Evolutionary conservation across 2,329 filamentous ascomycete genomes (phyloP), one percentile per base, ranked within the genome.

Genomic region (Hymenoscyphus fructigenus): DNA sequence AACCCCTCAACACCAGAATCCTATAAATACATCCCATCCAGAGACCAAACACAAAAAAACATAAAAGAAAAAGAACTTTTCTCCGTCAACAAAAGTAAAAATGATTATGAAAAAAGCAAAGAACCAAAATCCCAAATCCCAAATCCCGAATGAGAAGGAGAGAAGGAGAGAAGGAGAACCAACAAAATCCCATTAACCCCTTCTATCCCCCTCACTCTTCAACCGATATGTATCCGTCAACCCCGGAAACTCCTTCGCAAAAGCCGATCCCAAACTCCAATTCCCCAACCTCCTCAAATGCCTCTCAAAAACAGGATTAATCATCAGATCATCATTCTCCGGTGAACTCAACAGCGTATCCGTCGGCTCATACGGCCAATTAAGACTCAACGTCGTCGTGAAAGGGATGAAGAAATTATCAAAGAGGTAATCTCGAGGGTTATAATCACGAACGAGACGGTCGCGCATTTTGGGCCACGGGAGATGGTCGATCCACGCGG

Each of bases 291-390:
- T 83, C 2, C 89, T 79, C 59, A 97, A 74, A 75, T 97, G 93
- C 44, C 87, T 82, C 78, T 96, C 91, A 75, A 96, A 97, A 0
- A 92, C 91, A 0, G 92, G 92, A 69, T 95, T 96, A 68, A 97
- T 92, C 68, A 91, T 83, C 66, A 92, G 81, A 72, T 93, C 89
- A 9, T 89, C 86, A 5, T 79, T 79, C 3, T 82, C 82, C 0
- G 83, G 81, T 29, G 84, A 81, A 59, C 66, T 81, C 29, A 91
- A 78, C 29, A 97, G 80, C 41, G 88, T 86, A 70, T 93, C 89
- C 0, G 85, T 86, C 0, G 87, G 83, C 63, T 91, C 88, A 73
- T 96, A 94, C 0, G 90, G 90, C 93, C 93, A 97, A 70, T 93
- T 95, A 17, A 97, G 77, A 29, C 84, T 87, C 28, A 97, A 74